Evolutionary conservation across 148 eudicot genomes (phyloP).

Genomic region (Bassia scoparia): DNA sequence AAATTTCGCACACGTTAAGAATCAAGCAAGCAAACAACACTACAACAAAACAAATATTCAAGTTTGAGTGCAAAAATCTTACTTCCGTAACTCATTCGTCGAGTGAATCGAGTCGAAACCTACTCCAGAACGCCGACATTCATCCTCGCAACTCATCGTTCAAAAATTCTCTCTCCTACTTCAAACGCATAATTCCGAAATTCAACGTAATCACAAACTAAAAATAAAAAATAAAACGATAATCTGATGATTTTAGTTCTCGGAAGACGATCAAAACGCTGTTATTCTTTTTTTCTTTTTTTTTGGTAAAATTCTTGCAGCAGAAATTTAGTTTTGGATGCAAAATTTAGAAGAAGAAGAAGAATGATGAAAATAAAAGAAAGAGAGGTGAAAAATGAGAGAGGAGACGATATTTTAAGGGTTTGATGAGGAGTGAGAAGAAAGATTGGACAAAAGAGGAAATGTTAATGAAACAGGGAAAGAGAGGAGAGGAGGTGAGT

Average conservation of each 20-base stretch:
- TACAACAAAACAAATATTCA: neutral
- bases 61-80: neutral
- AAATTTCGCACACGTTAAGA: neutral
- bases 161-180: neutral
- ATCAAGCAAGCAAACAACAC: neutral
- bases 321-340: neutral
- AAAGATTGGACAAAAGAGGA: too few relatives aligned
- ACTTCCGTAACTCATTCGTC: constrained; percentile 4
- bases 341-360: too few relatives aligned
- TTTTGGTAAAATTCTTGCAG: neutral
- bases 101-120: constrained; percentile 10
- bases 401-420: neutral
- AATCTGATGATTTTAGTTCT: neutral
- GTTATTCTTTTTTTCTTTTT: too few relatives aligned
- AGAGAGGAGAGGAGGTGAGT: too few relatives aligned
- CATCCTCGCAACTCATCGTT: constrained; percentile 23
- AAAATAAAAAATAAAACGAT: neutral
- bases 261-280: too few relatives aligned
- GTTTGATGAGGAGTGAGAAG: neutral
- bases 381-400: neutral
- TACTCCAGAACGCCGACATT: neutral
- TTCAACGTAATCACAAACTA: neutral
- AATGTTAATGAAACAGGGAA: too few relatives aligned
- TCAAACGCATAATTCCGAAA: neutral
- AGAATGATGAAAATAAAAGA: too few relatives aligned